Conservation (phyloP, 2,329 filamentous ascomycete species). For the Ophiostoma perfectum region DNA sequence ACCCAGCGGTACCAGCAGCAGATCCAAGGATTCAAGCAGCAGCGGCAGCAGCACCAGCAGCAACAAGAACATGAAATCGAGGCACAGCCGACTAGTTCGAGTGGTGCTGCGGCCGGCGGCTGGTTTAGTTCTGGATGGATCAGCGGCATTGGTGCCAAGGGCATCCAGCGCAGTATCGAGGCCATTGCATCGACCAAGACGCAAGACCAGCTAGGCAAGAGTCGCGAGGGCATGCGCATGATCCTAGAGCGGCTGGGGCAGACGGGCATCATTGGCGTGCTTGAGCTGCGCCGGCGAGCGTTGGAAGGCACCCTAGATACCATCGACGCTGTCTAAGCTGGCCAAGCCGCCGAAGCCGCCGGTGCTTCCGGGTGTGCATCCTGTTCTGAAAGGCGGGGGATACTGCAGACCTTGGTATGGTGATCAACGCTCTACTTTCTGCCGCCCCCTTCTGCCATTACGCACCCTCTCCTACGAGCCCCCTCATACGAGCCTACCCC, state of each 20-base stretch:
- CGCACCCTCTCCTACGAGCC: not conserved
- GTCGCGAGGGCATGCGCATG: conserved; percentile 75
- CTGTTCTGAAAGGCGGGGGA: not conserved
- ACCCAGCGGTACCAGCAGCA: conserved; percentile 29
- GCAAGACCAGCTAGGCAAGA: conserved; percentile 71
- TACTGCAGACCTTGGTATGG: not conserved
- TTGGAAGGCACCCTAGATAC: conserved; percentile 35
- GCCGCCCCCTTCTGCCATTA: not conserved
- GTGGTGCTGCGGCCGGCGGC: conserved; percentile 20
- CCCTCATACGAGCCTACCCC: conserved; percentile 3
- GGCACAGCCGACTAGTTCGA: not conserved
- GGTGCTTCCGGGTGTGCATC: not conserved
- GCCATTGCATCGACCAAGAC: conserved; percentile 71
- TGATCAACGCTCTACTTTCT: not conserved
- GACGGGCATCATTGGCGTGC: conserved; percentile 52
- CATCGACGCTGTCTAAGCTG: not conserved
- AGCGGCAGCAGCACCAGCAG: conserved; percentile 24
- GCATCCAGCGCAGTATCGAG: conserved; percentile 76
- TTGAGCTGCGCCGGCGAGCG: conserved; percentile 49
- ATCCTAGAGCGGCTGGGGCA: conserved; percentile 65
- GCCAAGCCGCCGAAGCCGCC: not conserved
- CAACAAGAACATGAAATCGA: conserved; percentile 25
- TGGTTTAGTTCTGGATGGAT: conserved; percentile 41
- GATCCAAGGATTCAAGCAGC: conserved; percentile 24
- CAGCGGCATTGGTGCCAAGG: conserved; percentile 56